Conservation (phyloP, 148 eudicot species). For the Amaranthus palmeri region DNA sequence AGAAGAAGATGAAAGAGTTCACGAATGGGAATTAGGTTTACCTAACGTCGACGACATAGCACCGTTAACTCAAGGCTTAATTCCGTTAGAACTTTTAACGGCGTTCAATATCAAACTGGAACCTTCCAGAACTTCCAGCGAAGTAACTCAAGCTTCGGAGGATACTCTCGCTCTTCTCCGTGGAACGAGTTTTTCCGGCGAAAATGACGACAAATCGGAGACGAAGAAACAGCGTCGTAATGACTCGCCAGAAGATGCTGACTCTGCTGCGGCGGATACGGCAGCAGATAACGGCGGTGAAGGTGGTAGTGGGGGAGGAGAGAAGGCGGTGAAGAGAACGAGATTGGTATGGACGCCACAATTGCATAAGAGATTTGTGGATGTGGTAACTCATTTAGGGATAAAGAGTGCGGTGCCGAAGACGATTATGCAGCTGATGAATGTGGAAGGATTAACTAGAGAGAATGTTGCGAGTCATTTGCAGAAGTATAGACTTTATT, state of each 20-base stretch:
- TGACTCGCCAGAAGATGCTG: constrained; percentile 23
- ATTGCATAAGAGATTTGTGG: constrained; percentile 86
- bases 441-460: constrained; percentile 81
- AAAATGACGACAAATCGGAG: neutral
- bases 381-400: constrained; percentile 76
- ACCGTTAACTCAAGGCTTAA: constrained; percentile 27
- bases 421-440: constrained; percentile 97
- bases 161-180: constrained; percentile 15
- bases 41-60: constrained; percentile 27
- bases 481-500: constrained; percentile 83
- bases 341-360: constrained; percentile 95
- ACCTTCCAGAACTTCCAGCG: constrained; percentile 26
- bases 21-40: constrained; percentile 30
- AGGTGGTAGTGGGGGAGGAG: constrained; percentile 13
- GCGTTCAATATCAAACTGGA: constrained; percentile 30
- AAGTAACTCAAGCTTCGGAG: constrained; percentile 19
- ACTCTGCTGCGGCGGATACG: constrained; percentile 17
- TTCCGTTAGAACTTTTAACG: constrained; percentile 18
- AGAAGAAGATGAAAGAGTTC: constrained; percentile 14
- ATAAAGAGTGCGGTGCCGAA: constrained; percentile 88
- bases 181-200: constrained; percentile 1
- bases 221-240: constrained; percentile 14
- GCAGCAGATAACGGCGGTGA: neutral
- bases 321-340: constrained; percentile 47
- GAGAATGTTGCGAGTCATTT: constrained; percentile 94